Base-by-base conservation (phyloP, 805 yeast genomes). In the Tanozyma kutaoensis region DNA sequence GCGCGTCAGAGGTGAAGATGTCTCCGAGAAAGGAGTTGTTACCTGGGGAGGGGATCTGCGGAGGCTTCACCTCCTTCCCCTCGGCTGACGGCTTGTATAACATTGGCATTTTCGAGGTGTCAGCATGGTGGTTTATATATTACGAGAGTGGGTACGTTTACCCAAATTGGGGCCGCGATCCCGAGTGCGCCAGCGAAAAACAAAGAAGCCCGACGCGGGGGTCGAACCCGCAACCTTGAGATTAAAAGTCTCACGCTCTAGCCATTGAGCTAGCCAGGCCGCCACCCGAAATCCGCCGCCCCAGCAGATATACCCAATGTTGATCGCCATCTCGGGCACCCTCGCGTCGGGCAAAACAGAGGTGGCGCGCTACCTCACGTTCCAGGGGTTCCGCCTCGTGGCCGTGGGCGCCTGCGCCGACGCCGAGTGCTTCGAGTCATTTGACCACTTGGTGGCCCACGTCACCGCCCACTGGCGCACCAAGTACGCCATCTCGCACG, bases 261-360 rank as follows among this genome's bases (percentile, higher is more conserved):
- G n/a, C n/a, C n/a, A n/a, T n/a, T n/a, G n/a, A n/a, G n/a, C n/a
- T n/a, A n/a, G n/a, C n/a, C n/a, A n/a, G n/a, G n/a, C n/a, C n/a
- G n/a, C n/a, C n/a, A n/a, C n/a, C n/a, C n/a, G n/a, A n/a, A n/a
- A n/a, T n/a, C n/a, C n/a, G n/a, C n/a, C 17, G 7, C 17, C 7
- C 17, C 17, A 15, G 17, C 7, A 5, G 7, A 15, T n/a, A 5
- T 4, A 5, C 10, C 14, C 25, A 7, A 80, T 80, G 93, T 58
- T 81, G 23, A 66, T 80, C 14, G 91, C 88, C 3, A 59, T 80
- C 4, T 70, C 86, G 1, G 93, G 93, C 0, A 66, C 82, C 0
- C 40, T 65, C 1, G 61, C 72, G 24, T 63, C 85, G 11, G 93
- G 93, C 1, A 71, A 74, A 38, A 59, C 71, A 2, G 76, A 72